These are phyloP conservation scores for Malus hybrid DNA, from an alignment of 331 rosid genomes.

Conservation along the genomic window DNA sequence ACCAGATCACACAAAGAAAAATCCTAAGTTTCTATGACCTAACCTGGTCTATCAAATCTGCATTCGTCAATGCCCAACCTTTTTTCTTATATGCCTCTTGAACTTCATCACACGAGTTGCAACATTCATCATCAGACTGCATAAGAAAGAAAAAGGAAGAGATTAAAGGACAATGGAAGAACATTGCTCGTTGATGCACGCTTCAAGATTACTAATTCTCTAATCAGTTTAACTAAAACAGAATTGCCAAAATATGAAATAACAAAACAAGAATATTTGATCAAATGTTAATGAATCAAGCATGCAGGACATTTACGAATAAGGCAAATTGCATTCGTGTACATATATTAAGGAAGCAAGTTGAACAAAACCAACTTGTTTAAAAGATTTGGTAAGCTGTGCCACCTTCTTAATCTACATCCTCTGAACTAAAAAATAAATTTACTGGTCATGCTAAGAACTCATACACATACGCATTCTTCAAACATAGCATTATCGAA, in stretches of 20 bases:
- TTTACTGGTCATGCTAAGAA: background rate
- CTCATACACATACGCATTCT: background rate
- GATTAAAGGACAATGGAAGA: background rate
- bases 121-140: constrained; percentile 87
- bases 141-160: constrained; percentile 8
- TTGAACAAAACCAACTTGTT: background rate
- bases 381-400: background rate
- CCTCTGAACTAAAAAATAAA: background rate
- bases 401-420: background rate
- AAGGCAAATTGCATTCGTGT: background rate
- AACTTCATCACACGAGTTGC: constrained; percentile 90
- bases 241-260: background rate
- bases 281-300: background rate
- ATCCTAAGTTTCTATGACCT: constrained; percentile 12
- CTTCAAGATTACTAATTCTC: background rate
- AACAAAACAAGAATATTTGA: background rate
- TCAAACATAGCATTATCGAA: background rate
- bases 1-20: background rate
- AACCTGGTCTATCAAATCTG: constrained; percentile 90
- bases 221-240: background rate
- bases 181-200: background rate
- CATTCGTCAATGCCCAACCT: constrained; percentile 83
- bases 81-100: constrained; percentile 91
- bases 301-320: background rate
- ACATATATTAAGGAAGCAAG: background rate